Conservation (phyloP, 2,329 filamentous ascomycete genomes). For the Akanthomyces uredinophilus region DNA sequence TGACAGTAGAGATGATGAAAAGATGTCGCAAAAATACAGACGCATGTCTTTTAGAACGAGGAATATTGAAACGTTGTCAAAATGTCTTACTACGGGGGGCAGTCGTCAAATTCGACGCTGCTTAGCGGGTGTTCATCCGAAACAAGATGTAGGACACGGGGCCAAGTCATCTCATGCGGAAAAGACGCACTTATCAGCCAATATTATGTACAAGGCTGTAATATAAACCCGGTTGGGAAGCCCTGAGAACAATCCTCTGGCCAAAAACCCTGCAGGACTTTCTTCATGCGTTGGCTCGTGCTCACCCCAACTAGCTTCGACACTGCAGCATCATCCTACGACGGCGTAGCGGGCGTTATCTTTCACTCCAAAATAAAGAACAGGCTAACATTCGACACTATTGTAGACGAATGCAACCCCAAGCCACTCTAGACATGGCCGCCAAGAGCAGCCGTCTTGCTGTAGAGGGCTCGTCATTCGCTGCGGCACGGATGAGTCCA, state of each 20-base stretch:
- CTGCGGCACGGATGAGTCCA: no score
- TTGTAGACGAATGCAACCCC: neutral
- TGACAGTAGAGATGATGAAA: no score
- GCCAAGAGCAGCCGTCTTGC: neutral
- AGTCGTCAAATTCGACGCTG: neutral
- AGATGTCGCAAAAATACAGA: no score
- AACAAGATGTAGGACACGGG: neutral
- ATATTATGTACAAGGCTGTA: no score
- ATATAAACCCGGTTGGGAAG: no score
- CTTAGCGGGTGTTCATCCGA: neutral
- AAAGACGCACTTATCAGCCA: neutral
- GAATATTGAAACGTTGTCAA: neutral
- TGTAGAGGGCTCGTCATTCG: neutral
- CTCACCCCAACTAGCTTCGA: neutral
- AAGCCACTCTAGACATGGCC: neutral
- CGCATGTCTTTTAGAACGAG: no score
- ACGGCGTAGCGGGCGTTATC: neutral
- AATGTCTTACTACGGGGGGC: neutral
- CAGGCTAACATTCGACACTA: neutral
- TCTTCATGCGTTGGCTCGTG: neutral
- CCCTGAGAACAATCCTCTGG: no score
- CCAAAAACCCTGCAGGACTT: no score
- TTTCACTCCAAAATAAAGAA: neutral
- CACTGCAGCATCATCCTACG: neutral
- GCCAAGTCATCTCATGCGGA: neutral